Conservation (phyloP, 305 asterid genomes). For the Solanum hybrid region DNA sequence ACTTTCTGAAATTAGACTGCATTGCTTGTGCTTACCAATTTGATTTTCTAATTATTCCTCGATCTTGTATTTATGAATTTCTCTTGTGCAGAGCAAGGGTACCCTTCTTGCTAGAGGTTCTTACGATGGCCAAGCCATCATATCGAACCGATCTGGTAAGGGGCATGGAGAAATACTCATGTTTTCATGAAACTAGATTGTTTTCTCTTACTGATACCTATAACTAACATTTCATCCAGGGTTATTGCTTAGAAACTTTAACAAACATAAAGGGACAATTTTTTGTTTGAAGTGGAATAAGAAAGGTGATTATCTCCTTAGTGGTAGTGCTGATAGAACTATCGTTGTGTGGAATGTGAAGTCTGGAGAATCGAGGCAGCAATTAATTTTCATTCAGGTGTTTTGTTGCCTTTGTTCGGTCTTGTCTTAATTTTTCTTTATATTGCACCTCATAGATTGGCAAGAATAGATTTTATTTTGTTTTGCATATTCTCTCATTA, state of each 20-base stretch:
- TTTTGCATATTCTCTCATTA: too few relatives aligned
- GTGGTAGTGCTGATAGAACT: constrained; percentile 89
- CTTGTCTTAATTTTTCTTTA: background rate
- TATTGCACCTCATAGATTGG: too few relatives aligned
- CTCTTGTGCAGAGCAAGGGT: too few relatives aligned
- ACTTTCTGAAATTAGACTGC: too few relatives aligned
- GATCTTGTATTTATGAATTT: too few relatives aligned
- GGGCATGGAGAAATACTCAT: too few relatives aligned
- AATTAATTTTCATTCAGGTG: constrained; percentile 86
- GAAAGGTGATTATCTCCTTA: constrained; percentile 87
- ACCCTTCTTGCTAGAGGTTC: too few relatives aligned
- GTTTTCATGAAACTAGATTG: background rate
- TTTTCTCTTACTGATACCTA: background rate
- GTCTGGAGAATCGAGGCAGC: constrained; percentile 80
- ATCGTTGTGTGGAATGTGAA: constrained; percentile 90
- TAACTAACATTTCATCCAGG: constrained; percentile 35
- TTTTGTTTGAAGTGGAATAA: constrained; percentile 65
- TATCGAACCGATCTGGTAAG: too few relatives aligned
- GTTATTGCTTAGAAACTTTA: constrained; percentile 64
- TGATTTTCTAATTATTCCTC: too few relatives aligned
- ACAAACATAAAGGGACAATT: constrained; percentile 86
- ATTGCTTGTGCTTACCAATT: too few relatives aligned
- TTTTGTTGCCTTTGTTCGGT: background rate
- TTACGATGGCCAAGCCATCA: too few relatives aligned
- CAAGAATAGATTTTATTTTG: background rate